A percentile compares a stretch with the other conserved stretches of the same genome.
Evolutionary conservation across 2,329 filamentous ascomycete genomes (phyloP).

Genomic region (Nothophoma quercina): DNA sequence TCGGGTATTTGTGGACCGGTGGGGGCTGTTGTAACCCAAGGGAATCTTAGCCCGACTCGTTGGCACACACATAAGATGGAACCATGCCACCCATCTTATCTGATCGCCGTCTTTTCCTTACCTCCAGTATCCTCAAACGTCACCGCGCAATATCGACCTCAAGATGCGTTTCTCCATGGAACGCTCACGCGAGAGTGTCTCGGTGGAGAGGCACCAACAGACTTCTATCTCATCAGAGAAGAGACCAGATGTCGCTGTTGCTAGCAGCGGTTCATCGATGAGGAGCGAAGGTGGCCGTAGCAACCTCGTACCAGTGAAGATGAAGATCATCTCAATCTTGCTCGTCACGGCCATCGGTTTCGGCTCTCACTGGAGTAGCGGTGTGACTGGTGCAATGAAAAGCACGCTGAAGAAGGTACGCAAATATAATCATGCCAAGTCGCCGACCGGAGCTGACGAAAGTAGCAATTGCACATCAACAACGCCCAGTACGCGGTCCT

Average conservation of each 20-base stretch:
- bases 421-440: not conserved
- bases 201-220: slow-evolving; percentile 3
- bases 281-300: slow-evolving; percentile 9
- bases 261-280: slow-evolving; percentile 16
- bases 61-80: slow-evolving; percentile 5
- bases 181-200: not conserved
- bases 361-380: slow-evolving; percentile 67
- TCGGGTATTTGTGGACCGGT: slow-evolving; percentile 11
- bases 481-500: slow-evolving; percentile 67
- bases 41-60: not conserved
- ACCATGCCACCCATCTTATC: slow-evolving; percentile 14
- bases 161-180: slow-evolving; percentile 14
- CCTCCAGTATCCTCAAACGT: not conserved
- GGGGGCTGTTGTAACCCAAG: slow-evolving; percentile 1
- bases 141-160: not conserved
- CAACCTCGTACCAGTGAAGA: slow-evolving; percentile 24
- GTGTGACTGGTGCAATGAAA: slow-evolving; percentile 68
- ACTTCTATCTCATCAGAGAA: slow-evolving; percentile 9
- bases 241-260: slow-evolving; percentile 5
- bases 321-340: slow-evolving; percentile 55
- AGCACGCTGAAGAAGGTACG: slow-evolving; percentile 64
- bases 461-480: slow-evolving; percentile 61
- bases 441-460: not conserved
- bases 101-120: slow-evolving; percentile 2
- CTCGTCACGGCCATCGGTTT: slow-evolving; percentile 65